A percentile compares a stretch with the other conserved stretches of the same genome.
phyloP scores from a whole-genome alignment of 345 rosid species.

The Moringa oleifera region DNA sequence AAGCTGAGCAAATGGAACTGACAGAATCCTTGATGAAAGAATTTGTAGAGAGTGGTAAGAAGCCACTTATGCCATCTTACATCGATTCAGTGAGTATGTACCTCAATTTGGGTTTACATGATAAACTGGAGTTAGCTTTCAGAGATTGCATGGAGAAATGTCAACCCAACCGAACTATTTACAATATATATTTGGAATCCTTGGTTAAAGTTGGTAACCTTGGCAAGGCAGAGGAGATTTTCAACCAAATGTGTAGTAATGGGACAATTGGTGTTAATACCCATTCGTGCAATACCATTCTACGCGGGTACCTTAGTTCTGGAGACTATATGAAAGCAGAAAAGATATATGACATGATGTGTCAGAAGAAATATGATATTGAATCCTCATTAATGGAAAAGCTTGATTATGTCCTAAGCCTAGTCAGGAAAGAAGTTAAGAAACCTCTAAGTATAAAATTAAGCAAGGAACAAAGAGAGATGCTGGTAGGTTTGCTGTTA shows the following conservation, averaged over 20 bases:
- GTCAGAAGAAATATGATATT: slow-evolving; percentile 56
- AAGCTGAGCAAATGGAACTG: slow-evolving; percentile 42
- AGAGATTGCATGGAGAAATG: slow-evolving; percentile 53
- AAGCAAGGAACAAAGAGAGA: slow-evolving; percentile 78
- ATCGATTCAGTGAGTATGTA: slow-evolving; percentile 51
- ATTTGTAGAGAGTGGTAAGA: slow-evolving; percentile 55
- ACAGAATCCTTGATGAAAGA: slow-evolving; percentile 64
- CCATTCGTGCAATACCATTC: slow-evolving; percentile 57
- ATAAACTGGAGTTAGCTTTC: slow-evolving; percentile 51
- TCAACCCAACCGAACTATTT: slow-evolving; percentile 53
- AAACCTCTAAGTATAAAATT: slow-evolving; percentile 55
- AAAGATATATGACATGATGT: slow-evolving; percentile 63
- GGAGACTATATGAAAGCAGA: slow-evolving; percentile 55
- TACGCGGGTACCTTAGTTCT: slow-evolving; percentile 50
- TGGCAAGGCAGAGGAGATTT: slow-evolving; percentile 59
- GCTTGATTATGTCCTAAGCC: slow-evolving; percentile 53
- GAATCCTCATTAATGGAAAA: slow-evolving; percentile 52
- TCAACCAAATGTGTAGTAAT: slow-evolving; percentile 43
- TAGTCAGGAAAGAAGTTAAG: slow-evolving; percentile 47
- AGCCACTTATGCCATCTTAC: slow-evolving; percentile 60
- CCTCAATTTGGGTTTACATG: slow-evolving; percentile 46
- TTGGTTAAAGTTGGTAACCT: slow-evolving; percentile 49
- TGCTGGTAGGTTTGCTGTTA: slow-evolving; percentile 73
- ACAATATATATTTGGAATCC: slow-evolving; percentile 64
- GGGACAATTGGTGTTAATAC: slow-evolving; percentile 47